Evolutionary conservation across 768 basidiomycete genomes (phyloP).

Genomic region (Strobilomyces dryophilus): DNA sequence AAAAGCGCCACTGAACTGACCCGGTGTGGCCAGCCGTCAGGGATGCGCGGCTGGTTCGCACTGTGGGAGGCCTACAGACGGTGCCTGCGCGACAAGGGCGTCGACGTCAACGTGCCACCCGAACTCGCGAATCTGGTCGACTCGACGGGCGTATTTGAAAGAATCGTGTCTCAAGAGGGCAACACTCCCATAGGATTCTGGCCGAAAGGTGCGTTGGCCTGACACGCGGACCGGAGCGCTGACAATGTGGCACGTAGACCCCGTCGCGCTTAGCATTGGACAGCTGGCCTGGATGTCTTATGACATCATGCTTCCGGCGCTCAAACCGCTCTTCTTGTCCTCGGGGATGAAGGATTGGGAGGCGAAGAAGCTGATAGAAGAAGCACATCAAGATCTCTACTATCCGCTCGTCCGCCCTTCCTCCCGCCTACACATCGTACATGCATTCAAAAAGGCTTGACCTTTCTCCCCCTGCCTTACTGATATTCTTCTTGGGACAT

Average conservation of each 20-base stretch:
- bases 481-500: conserved; percentile 15
- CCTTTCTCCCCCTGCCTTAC: no score
- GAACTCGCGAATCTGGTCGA: conserved; percentile 49
- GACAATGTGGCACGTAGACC: conserved; percentile 38
- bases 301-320: conserved; percentile 59
- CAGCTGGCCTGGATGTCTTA: conserved; percentile 74
- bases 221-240: conserved; percentile 3
- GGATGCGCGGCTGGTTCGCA: conserved; percentile 55
- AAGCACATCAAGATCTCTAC: conserved; percentile 65
- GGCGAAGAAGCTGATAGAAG: conserved; percentile 53
- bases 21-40: conserved; percentile 31
- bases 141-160: conserved; percentile 50
- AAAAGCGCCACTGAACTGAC: conserved; percentile 36
- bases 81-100: conserved; percentile 46
- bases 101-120: conserved; percentile 57
- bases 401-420: conserved; percentile 50
- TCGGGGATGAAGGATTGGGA: conserved; percentile 49
- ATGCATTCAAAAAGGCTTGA: conserved; percentile 40
- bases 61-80: conserved; percentile 60
- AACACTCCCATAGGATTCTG: conserved; percentile 68
- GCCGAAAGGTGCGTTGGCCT: conserved; percentile 48
- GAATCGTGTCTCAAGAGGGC: conserved; percentile 50
- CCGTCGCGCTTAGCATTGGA: conserved; percentile 55
- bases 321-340: conserved; percentile 56
- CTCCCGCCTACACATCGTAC: conserved; percentile 54